Evolutionary conservation across 2,329 filamentous ascomycete genomes (phyloP), one percentile per base, ranked within the genome.

Genomic region (Botrytis tulipae): DNA sequence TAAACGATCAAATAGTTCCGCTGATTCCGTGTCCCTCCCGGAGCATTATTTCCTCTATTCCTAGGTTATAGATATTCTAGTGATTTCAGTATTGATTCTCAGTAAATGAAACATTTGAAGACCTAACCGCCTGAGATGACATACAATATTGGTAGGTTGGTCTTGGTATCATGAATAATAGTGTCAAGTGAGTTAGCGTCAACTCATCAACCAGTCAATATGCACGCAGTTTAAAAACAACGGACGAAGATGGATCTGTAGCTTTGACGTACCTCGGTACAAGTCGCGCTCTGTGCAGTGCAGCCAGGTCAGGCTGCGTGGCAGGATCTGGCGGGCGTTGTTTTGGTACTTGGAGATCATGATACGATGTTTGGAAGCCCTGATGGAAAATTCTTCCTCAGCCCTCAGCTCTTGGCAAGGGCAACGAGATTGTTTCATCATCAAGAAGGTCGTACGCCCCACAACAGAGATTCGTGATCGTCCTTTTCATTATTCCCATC

Each of bases 211-310:
- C 63, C 44, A 48, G 12, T 51, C 29, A 51, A 51, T 12, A 66
- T 25, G 32, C 44, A 51, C 63, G 44, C 14, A 35, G 20, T 12
- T 3, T n/a, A 5, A 67, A 51, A 62, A 61, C 42, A 62, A 46
- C 51, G 22, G 51, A 62, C 20, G 40, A 46, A 70, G 20, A 70
- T 62, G 57, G 29, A 44, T 61, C 35, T 4, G 32, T 18, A 70
- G 54, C 68, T 62, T 70, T n/a, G 68, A 35, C 32, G 42, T 42
- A 70, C 68, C 57, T 70, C 68, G 68, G 57, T 32, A 60, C 51
- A 32, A 25, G 16, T 61, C 40, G 68, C 20, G 37, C 68, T 61
- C 37, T 63, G 40, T 71, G 69, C 68, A 29, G 35, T 59, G 68
- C 57, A 65, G 62, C 62, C 29, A 46, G 46, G 62, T 46, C 40